Base-by-base conservation (phyloP, 164 flowering plant species). In the Magnolia changhungtana region DNA sequence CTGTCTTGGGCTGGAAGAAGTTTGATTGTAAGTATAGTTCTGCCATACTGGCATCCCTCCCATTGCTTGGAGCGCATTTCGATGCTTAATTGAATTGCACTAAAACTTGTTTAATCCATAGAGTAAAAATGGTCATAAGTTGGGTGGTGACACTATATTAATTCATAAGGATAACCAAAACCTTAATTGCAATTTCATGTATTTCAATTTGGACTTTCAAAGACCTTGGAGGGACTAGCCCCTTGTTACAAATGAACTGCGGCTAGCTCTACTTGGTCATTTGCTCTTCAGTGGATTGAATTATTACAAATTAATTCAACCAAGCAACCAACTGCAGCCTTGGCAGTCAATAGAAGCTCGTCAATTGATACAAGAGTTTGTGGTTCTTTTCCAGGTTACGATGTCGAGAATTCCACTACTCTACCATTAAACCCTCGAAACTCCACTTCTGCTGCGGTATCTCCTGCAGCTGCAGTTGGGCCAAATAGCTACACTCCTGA, bases 1-100 rank as follows among this genome's bases (percentile, higher is more conserved):
- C 67, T 78, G 80, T 84, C 7, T 73, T 96, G 81, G 97, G 99
- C 51, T 96, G 99, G 99, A 88, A 82, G 81, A 77, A 75, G 76
- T 90, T 94, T 2, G 74, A 91, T 66, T 96, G 98, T 94, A 74
- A 90, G 99, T 85, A 59, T 14, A 8, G 3, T 59, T 67, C 50
- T 65, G 37, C 21, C 51, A 20, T 11, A 4, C 7, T 3, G 27
- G 20, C 63, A 11, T 69, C 63, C 14, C 11, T 67, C 7, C 37
- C 18, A 55, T 55, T 13, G 13, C 18, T 55, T 55, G 16, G 18
- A 11, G 61, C 14, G 2, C 13, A 55, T 55, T 11, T 55, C 4
- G 0, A 2, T 8, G 61, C 61, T 55, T 55, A 11, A 11, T 55
- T 55, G 61, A 55, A 16, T 55, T 55, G 13, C 61, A 55, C 18